These are phyloP conservation scores for Hortiboletus flavorubellus DNA, from an alignment of 768 basidiomycete genomes.

Conservation along the genomic window DNA sequence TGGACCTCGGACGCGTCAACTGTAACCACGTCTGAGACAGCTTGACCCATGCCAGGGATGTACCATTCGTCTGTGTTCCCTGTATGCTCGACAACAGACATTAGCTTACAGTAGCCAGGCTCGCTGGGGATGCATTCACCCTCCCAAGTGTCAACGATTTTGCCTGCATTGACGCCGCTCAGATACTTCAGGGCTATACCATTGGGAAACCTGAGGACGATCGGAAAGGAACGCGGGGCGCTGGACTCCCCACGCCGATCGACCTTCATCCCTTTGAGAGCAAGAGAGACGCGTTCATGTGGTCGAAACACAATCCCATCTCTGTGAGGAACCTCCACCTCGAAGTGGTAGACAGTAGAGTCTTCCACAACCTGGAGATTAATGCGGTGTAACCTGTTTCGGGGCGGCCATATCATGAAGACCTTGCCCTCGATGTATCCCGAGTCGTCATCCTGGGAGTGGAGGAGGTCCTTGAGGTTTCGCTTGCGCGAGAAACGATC, in stretches of 20 bases:
- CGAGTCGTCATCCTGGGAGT: slow-evolving; percentile 27
- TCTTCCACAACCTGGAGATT: slow-evolving; percentile 27
- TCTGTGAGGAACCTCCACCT: slow-evolving; percentile 36
- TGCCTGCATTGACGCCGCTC: slow-evolving; percentile 26
- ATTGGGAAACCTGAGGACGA: slow-evolving; percentile 40
- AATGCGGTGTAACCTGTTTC: slow-evolving; percentile 27
- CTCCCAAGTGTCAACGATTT: slow-evolving; percentile 40
- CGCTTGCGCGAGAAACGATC: slow-evolving; percentile 28
- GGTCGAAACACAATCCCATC: slow-evolving; percentile 38
- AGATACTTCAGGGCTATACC: slow-evolving; percentile 43
- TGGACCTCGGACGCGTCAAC: slow-evolving; percentile 4
- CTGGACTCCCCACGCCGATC: slow-evolving; percentile 27
- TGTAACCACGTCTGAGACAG: slow-evolving; percentile 12
- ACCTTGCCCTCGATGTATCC: slow-evolving; percentile 42
- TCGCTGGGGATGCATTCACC: slow-evolving; percentile 25
- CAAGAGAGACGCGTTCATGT: slow-evolving; percentile 43
- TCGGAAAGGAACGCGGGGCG: slow-evolving; percentile 34
- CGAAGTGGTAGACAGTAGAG: slow-evolving; percentile 30
- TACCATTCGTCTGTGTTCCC: slow-evolving; percentile 27
- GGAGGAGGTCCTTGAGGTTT: slow-evolving; percentile 32
- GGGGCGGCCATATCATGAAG: slow-evolving; percentile 44
- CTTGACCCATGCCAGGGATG: slow-evolving; percentile 10
- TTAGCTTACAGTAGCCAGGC: not conserved
- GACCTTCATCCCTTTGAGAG: slow-evolving; percentile 43
- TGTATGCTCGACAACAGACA: not conserved